Evolutionary conservation across 2,329 filamentous ascomycete species (phyloP).

Genomic region (Aureobasidium sp.): DNA sequence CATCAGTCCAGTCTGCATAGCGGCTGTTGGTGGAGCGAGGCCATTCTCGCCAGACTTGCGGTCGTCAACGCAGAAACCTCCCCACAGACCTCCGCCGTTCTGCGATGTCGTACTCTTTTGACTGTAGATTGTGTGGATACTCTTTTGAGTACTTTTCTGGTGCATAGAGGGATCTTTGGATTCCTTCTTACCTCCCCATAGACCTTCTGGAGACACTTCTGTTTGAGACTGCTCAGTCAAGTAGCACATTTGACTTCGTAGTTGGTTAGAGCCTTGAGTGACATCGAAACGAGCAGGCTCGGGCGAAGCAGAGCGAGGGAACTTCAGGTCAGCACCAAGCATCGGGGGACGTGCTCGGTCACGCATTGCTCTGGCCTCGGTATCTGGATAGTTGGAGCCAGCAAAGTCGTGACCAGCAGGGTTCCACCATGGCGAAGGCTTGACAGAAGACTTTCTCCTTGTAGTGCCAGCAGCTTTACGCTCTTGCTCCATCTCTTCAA

Average conservation of each 20-base stretch:
- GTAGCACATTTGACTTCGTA: conserved; percentile 44
- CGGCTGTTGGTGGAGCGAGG: conserved; percentile 34
- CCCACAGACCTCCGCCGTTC: conserved; percentile 58
- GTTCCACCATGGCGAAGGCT: conserved; percentile 35
- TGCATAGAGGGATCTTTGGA: background rate
- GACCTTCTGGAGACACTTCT: conserved; percentile 18
- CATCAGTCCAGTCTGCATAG: conserved; percentile 38
- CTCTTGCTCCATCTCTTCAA: conserved; percentile 54
- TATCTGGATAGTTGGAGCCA: conserved; percentile 29
- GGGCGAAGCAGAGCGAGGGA: conserved; percentile 76
- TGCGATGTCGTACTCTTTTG: conserved; percentile 19
- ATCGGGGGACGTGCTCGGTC: conserved; percentile 69
- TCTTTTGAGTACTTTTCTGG: background rate
- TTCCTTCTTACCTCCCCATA: conserved; percentile 17
- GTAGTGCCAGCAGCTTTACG: conserved; percentile 37
- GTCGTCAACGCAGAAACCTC: conserved; percentile 55
- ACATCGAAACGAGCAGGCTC: conserved; percentile 78
- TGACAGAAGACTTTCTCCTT: conserved; percentile 20
- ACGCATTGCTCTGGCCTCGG: conserved; percentile 47
- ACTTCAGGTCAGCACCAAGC: conserved; percentile 73
- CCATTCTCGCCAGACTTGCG: conserved; percentile 31
- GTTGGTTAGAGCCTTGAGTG: conserved; percentile 53
- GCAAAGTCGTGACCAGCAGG: conserved; percentile 25
- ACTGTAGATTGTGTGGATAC: conserved; percentile 17
- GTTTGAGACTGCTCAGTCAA: conserved; percentile 45